phyloP scores from a whole-genome alignment of 345 rosid genomes.

The Syzygium aqueum region DNA sequence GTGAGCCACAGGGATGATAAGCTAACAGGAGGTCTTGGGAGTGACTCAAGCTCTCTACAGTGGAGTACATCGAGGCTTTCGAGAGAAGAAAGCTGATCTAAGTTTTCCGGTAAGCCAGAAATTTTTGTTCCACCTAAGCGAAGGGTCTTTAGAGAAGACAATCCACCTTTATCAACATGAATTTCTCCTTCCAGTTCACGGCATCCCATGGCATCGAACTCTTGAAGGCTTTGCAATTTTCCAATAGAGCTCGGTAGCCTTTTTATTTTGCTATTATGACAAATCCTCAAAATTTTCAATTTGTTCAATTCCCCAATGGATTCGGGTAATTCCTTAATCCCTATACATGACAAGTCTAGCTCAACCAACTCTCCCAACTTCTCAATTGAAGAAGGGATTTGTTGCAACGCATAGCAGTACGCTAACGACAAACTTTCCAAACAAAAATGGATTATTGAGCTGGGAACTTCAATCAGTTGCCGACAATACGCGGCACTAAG shows the following conservation, averaged over 20 bases:
- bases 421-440: neutral
- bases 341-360: fast-evolving
- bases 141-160: neutral
- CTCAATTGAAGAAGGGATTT: neutral
- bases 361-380: neutral
- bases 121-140: neutral
- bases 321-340: neutral
- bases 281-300: neutral
- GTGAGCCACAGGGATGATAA: no score
- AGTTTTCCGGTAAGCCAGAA: no score
- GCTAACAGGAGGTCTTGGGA: no score
- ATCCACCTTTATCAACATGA: no score
- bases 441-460: no score
- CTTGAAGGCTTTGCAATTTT: neutral
- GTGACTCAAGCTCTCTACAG: no score
- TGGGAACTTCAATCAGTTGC: no score
- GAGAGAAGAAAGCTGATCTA: no score
- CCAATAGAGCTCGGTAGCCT: neutral
- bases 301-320: neutral
- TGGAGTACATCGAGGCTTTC: no score
- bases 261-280: neutral
- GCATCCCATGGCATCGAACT: neutral
- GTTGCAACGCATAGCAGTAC: neutral
- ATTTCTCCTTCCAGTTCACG: no score
- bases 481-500: fast-evolving